Evolutionary conservation across 768 basidiomycete genomes (phyloP), one percentile per base, ranked within the genome.

Genomic region (Pilatotrama ljubarskyi): DNA sequence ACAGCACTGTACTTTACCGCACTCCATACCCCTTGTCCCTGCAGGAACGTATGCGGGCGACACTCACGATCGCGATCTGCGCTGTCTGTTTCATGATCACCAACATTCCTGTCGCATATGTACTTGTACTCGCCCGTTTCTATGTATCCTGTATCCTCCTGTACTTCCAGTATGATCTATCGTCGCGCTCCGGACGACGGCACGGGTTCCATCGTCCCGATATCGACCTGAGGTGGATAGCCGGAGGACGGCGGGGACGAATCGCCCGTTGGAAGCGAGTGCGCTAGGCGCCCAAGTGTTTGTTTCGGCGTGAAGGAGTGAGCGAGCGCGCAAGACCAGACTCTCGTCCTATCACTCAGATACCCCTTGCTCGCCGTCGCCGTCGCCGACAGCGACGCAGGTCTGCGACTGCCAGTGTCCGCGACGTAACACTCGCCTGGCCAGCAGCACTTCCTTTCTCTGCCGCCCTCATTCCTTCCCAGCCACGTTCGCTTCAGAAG

Each of bases 311-410:
- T 55, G 40, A 48, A 14, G 24, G 42, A 20, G 49, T 25, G 60
- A 18, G 54, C 35, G 60, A 18, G 54, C 35, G 50, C 50, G 41
- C 42, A 15, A 17, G 35, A 3, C 18, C 18, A 18, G 38, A 38
- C 41, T 55, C 56, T 57, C 18, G 50, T 50, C 61, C 55, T 60
- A 54, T 55, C 62, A 58, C 59, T 46, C 61, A 57, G 55, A 62
- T 62, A 62, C 61, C 61, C 61, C 55, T 40, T 40, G 46, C 37
- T 42, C 61, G 44, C 58, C 55, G 61, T 62, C 61, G 56, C 37
- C 54, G 61, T 56, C 65, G 62, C 54, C 59, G 57, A 64, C 58
- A 61, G 59, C 65, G 65, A 66, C 65, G 62, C 55, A 57, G 48
- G 55, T 56, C 46, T 48, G 57, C 61, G 51, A 55, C 57, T 32